Percentiles rank a stretch among this genome's conserved stretches.
Evolutionary conservation across 2,329 filamentous ascomycete species (phyloP).

Genomic region (Periglandula ipomoeae): DNA sequence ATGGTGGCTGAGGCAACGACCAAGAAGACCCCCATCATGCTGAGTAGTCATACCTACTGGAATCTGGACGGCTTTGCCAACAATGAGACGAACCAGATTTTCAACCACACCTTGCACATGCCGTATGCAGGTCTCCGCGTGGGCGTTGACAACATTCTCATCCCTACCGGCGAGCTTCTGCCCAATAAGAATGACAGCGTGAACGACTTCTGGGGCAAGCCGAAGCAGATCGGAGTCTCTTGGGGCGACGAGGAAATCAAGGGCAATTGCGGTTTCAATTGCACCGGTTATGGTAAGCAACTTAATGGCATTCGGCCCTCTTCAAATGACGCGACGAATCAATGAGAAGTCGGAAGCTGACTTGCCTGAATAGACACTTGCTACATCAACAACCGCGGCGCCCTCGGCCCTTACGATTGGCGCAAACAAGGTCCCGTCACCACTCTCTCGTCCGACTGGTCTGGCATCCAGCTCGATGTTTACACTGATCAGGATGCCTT

Average conservation of each 20-base stretch:
- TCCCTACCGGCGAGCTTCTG: constrained; percentile 69
- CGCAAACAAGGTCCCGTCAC: constrained; percentile 50
- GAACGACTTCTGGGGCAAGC: constrained; percentile 73
- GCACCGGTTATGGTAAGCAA: constrained; percentile 69
- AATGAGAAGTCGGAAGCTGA: neutral
- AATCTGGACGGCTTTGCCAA: constrained; percentile 74
- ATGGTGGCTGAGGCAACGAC: constrained; percentile 64
- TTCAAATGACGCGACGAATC: no score
- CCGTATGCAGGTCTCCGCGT: constrained; percentile 65
- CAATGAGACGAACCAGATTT: constrained; percentile 51
- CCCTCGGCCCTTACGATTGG: constrained; percentile 54
- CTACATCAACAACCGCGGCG: constrained; percentile 57
- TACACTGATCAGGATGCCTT: constrained; percentile 78
- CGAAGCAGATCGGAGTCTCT: constrained; percentile 70
- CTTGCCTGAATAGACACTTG: constrained; percentile 44
- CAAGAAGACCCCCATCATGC: constrained; percentile 75
- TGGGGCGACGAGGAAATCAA: constrained; percentile 51
- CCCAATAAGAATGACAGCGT: constrained; percentile 57
- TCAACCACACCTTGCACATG: constrained; percentile 65
- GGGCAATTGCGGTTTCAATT: constrained; percentile 71
- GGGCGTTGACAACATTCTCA: constrained; percentile 59
- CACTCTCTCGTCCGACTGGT: constrained; percentile 61
- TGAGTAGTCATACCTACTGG: constrained; percentile 69
- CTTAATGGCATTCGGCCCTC: neutral
- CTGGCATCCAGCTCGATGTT: constrained; percentile 75